These are phyloP conservation scores for Wickerhamomyces sydowiorum DNA, from an alignment of 805 yeast species.

Conservation along the genomic window DNA sequence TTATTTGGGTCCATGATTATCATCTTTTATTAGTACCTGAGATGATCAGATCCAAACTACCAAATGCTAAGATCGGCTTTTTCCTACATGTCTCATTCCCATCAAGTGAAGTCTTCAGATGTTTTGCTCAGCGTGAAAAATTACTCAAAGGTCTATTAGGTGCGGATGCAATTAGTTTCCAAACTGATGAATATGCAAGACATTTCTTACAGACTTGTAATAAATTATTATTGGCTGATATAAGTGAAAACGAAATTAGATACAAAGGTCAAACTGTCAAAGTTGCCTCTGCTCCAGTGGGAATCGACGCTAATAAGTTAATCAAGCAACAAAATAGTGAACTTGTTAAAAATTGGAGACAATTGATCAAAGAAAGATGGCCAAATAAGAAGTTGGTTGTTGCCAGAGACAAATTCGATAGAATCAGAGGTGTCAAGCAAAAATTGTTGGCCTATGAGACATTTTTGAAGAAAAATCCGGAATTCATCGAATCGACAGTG, in stretches of 20 bases:
- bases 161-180: conserved; percentile 83
- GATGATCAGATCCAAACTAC: conserved; percentile 71
- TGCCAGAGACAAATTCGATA: conserved; percentile 83
- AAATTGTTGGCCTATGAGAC: conserved; percentile 83
- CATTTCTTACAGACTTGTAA: conserved; percentile 91
- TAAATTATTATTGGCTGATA: conserved; percentile 77
- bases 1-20: conserved; percentile 92
- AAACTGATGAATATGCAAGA: conserved; percentile 87
- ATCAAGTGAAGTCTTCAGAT: conserved; percentile 89
- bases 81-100: conserved; percentile 95
- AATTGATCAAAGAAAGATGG: conserved; percentile 77
- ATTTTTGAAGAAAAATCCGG: conserved; percentile 68
- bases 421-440: conserved; percentile 81
- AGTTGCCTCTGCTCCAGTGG: conserved; percentile 64
- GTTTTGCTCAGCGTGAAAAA: conserved; percentile 80
- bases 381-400: conserved; percentile 63
- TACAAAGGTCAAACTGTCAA: conserved; percentile 53
- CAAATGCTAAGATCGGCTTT: conserved; percentile 84
- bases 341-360: conserved; percentile 59
- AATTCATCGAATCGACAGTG: conserved; percentile 60
- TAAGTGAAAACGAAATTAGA: conserved; percentile 55
- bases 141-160: conserved; percentile 82
- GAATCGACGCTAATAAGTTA: conserved; percentile 66
- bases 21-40: conserved; percentile 83
- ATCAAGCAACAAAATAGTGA: conserved; percentile 37